Evolutionary conservation across 192 early-diverging fungal species (phyloP).

Genomic region (Entomortierella lignicola): DNA sequence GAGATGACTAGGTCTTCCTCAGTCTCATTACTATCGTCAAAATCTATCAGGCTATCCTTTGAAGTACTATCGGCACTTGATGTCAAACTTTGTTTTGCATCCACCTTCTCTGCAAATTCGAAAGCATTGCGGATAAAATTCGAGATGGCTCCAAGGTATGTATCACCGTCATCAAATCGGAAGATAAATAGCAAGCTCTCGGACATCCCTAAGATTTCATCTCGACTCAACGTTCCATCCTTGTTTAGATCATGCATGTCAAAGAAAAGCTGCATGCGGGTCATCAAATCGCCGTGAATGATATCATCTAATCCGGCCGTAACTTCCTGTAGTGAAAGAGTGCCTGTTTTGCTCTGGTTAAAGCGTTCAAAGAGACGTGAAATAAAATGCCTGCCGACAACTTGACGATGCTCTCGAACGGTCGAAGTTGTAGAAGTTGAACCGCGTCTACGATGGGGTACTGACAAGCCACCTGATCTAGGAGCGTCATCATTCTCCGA

Average conservation of each 20-base stretch:
- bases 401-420: constrained; percentile 37
- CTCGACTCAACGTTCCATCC: constrained; percentile 72
- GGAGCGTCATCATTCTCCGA: constrained; percentile 28
- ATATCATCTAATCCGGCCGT: constrained; percentile 82
- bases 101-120: constrained; percentile 59
- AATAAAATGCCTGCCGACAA: constrained; percentile 55
- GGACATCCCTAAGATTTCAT: constrained; percentile 86
- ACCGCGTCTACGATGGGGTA: constrained; percentile 39
- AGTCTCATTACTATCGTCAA: not conserved
- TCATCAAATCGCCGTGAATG: constrained; percentile 82
- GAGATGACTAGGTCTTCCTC: not conserved
- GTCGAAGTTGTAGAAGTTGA: constrained; percentile 41
- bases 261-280: constrained; percentile 85
- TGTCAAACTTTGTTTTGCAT: constrained; percentile 12
- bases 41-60: not conserved
- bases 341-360: constrained; percentile 61
- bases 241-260: constrained; percentile 79
- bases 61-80: not conserved
- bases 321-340: constrained; percentile 82
- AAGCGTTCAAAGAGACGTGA: constrained; percentile 62
- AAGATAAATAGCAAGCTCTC: constrained; percentile 89
- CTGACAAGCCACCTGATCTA: not conserved
- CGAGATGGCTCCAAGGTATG: constrained; percentile 68
- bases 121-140: constrained; percentile 74
- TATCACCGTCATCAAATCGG: constrained; percentile 64